These are phyloP conservation scores for Russula lepida DNA, from an alignment of 768 basidiomycete species.

Conservation along the genomic window DNA sequence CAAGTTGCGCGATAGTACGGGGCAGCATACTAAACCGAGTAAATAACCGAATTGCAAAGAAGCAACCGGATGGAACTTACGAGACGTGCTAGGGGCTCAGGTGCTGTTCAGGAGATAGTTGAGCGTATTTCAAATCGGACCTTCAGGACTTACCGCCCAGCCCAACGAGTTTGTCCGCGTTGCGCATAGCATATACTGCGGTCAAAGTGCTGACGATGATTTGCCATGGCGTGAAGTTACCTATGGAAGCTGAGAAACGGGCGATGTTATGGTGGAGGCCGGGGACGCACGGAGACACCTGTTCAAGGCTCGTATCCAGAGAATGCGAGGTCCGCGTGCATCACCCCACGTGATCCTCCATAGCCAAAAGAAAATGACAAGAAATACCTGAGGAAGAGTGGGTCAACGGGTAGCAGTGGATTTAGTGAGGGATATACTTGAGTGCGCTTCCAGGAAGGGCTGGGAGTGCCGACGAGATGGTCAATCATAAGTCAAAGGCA, in stretches of 20 bases:
- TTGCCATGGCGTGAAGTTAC: slow-evolving; percentile 97
- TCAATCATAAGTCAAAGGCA: slow-evolving; percentile 67
- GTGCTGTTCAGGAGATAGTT: slow-evolving; percentile 43
- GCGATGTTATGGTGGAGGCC: not conserved
- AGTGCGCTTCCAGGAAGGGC: slow-evolving; percentile 79
- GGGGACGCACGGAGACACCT: slow-evolving; percentile 45
- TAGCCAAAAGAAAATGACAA: slow-evolving; percentile 88
- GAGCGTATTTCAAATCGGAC: not conserved
- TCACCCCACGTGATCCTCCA: slow-evolving; percentile 68
- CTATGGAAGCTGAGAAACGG: slow-evolving; percentile 6
- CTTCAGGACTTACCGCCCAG: slow-evolving; percentile 52
- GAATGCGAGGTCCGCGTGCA: slow-evolving; percentile 53
- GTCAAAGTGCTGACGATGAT: slow-evolving; percentile 82
- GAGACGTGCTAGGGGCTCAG: slow-evolving; percentile 84
- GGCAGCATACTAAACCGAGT: slow-evolving; percentile 63
- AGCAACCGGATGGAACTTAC: slow-evolving; percentile 36
- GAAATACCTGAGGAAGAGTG: slow-evolving; percentile 55
- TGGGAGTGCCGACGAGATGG: slow-evolving; percentile 83
- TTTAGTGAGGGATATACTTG: slow-evolving; percentile 41
- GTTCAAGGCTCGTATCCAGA: slow-evolving; percentile 56
- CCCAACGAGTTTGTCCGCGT: slow-evolving; percentile 80
- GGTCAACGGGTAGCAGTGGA: not conserved
- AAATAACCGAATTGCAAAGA: slow-evolving; percentile 3
- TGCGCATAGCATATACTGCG: slow-evolving; percentile 69
- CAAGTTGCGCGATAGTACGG: slow-evolving; percentile 96